These are phyloP conservation scores for Sphaerobolus stellatus DNA, from an alignment of 1,284 basidiomycete genomes.

Conservation along the genomic window DNA sequence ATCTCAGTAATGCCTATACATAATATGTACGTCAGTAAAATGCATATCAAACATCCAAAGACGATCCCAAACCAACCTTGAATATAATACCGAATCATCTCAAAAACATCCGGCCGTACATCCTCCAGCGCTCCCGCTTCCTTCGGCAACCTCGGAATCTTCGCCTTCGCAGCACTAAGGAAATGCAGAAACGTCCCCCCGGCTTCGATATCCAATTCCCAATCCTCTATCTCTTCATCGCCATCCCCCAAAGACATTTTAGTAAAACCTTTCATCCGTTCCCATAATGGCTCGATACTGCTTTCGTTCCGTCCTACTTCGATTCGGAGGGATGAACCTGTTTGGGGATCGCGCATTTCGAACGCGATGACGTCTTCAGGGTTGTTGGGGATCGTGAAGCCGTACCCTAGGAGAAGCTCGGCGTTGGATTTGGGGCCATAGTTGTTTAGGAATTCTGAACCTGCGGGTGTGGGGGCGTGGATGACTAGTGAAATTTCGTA, in stretches of 20 bases:
- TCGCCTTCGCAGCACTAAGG: constrained; percentile 61
- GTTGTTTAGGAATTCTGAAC: constrained; percentile 82
- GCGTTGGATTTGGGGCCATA: constrained; percentile 85
- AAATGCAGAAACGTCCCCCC: constrained; percentile 47
- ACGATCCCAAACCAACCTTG: too few species aligned
- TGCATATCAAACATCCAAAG: too few species aligned
- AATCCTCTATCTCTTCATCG: constrained; percentile 33
- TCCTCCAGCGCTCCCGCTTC: constrained; percentile 30
- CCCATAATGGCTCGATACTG: constrained; percentile 61
- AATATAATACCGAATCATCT: constrained; percentile 20
- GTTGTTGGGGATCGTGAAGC: constrained; percentile 75
- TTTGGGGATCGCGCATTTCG: constrained; percentile 49
- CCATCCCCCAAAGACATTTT: constrained; percentile 26
- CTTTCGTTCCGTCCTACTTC: constrained; percentile 59
- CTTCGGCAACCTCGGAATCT: constrained; percentile 57
- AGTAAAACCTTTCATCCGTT: constrained; percentile 49
- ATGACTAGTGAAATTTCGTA: constrained; percentile 40
- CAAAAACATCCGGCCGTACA: constrained; percentile 21
- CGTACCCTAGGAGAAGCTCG: constrained; percentile 85
- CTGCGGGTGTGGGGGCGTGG: constrained; percentile 41
- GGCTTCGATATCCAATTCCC: constrained; percentile 61
- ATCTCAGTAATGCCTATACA: too few species aligned
- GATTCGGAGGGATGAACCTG: constrained; percentile 45
- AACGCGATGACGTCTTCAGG: constrained; percentile 84
- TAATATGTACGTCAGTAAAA: too few species aligned